Percentiles rank a stretch among this genome's conserved stretches.
Evolutionary conservation across 371 early-diverging fungal species (phyloP).

Genomic region (Mucor mucedo): DNA sequence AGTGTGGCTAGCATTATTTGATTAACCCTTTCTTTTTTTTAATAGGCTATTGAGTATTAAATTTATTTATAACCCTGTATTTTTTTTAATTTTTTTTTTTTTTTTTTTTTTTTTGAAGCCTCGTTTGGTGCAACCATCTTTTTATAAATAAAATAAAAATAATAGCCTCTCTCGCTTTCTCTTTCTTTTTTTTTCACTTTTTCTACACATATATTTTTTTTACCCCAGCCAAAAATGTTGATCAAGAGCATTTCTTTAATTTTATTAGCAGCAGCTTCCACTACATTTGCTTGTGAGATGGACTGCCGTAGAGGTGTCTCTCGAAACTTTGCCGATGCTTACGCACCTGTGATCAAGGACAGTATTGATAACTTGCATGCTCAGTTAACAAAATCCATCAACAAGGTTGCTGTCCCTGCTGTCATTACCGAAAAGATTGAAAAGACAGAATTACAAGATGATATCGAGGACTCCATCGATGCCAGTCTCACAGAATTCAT

Average conservation of each 20-base stretch:
- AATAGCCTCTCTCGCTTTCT: neutral
- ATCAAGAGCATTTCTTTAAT: conserved; percentile 12
- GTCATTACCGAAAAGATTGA: conserved; percentile 33
- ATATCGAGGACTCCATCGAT: conserved; percentile 27
- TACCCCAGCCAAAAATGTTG: conserved; percentile 5
- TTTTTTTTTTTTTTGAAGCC: conserved; percentile 11
- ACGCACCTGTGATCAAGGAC: conserved; percentile 41
- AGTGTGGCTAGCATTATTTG: neutral
- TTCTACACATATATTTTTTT: neutral
- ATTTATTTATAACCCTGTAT: neutral
- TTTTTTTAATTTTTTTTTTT: neutral
- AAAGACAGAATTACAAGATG: conserved; percentile 38
- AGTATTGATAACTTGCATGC: conserved; percentile 34
- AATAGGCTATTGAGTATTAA: conserved; percentile 19
- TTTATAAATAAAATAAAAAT: conserved; percentile 2
- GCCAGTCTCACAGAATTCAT: conserved; percentile 28
- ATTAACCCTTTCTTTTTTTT: neutral
- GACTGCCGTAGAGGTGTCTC: conserved; percentile 62
- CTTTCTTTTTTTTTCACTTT: conserved; percentile 1
- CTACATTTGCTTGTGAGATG: conserved; percentile 58
- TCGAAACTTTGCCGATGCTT: conserved; percentile 56
- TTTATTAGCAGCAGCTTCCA: conserved; percentile 7
- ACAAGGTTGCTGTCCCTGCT: conserved; percentile 32
- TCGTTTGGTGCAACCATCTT: conserved; percentile 10
- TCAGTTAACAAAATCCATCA: conserved; percentile 35